A percentile compares a stretch with the other conserved stretches of the same genome.
Conservation (phyloP, 352 stramenopile genomes). For the Pythium insidiosum region DNA sequence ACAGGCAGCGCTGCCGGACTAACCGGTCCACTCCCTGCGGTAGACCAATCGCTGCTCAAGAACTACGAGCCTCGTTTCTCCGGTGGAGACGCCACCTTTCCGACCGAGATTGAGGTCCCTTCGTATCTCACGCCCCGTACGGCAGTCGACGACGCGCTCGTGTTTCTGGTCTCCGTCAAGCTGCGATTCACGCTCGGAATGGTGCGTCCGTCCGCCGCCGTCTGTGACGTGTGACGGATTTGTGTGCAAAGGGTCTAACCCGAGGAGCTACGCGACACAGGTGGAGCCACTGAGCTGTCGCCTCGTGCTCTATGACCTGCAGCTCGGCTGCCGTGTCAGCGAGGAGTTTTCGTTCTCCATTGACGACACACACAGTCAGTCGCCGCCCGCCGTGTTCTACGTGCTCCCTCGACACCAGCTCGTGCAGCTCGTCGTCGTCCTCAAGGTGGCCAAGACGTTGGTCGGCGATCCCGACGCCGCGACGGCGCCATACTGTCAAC, state of each 20-base stretch:
- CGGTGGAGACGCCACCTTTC: constrained; percentile 33
- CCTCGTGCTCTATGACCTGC: constrained; percentile 55
- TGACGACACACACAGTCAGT: too few relatives aligned
- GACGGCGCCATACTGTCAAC: constrained; percentile 46
- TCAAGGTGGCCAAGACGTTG: constrained; percentile 63
- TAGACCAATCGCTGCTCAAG: constrained; percentile 36
- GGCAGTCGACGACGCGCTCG: constrained; percentile 36
- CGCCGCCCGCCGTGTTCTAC: constrained; percentile 40
- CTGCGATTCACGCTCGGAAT: constrained; percentile 46
- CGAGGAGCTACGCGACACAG: too few relatives aligned
- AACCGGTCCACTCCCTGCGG: not conserved
- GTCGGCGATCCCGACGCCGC: constrained; percentile 42
- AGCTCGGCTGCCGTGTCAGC: constrained; percentile 34
- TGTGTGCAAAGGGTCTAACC: too few relatives aligned
- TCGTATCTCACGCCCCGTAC: constrained; percentile 33
- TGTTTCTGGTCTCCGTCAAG: constrained; percentile 30
- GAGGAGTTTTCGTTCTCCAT: constrained; percentile 65
- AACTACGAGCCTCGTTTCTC: constrained; percentile 56
- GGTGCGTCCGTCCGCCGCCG: too few relatives aligned
- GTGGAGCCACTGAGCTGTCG: constrained; percentile 55
- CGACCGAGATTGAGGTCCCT: constrained; percentile 24
- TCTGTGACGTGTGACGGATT: too few relatives aligned
- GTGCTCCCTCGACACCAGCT: constrained; percentile 34
- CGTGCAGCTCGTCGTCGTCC: constrained; percentile 45
- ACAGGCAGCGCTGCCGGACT: not conserved